phyloP scores from a whole-genome alignment of 177 flowering plant genomes.

The Tripterygium wilfordii region DNA sequence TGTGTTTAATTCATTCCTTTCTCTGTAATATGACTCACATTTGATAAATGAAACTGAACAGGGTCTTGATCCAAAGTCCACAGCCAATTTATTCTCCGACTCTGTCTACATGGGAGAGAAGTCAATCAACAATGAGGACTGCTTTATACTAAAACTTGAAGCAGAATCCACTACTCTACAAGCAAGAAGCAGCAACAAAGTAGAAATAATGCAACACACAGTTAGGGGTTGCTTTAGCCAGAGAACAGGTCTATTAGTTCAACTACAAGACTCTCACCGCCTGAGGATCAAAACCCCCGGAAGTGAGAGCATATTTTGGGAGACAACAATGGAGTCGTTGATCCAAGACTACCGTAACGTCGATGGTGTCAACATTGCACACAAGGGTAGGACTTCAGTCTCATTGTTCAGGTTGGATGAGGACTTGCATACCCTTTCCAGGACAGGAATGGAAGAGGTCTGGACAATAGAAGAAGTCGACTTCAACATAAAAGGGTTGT shows the following conservation, averaged over 20 bases:
- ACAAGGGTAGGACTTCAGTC: constrained; percentile 59
- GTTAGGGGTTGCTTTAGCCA: constrained; percentile 93
- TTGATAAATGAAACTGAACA: constrained; percentile 21
- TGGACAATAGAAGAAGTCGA: constrained; percentile 88
- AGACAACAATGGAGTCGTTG: constrained; percentile 74
- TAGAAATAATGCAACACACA: constrained; percentile 76
- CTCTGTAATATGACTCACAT: too few relatives aligned
- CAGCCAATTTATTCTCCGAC: constrained; percentile 67
- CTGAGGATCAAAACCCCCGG: constrained; percentile 51
- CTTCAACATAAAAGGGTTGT: constrained; percentile 76
- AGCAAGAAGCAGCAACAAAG: constrained; percentile 70
- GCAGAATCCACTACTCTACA: constrained; percentile 44
- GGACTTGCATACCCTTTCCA: constrained; percentile 42
- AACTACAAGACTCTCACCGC: constrained; percentile 73
- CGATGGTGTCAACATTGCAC: constrained; percentile 80
- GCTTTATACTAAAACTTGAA: constrained; percentile 76
- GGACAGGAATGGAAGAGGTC: constrained; percentile 77
- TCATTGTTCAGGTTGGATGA: constrained; percentile 76
- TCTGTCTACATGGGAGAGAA: constrained; percentile 78
- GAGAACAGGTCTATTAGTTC: constrained; percentile 65
- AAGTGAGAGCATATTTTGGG: constrained; percentile 62
- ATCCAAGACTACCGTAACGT: constrained; percentile 63
- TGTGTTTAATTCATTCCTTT: too few relatives aligned
- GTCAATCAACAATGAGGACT: constrained; percentile 60
- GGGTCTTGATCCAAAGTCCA: constrained; percentile 89